Conservation (phyloP, 2,329 filamentous ascomycete species). For the Diplodia mutila region DNA sequence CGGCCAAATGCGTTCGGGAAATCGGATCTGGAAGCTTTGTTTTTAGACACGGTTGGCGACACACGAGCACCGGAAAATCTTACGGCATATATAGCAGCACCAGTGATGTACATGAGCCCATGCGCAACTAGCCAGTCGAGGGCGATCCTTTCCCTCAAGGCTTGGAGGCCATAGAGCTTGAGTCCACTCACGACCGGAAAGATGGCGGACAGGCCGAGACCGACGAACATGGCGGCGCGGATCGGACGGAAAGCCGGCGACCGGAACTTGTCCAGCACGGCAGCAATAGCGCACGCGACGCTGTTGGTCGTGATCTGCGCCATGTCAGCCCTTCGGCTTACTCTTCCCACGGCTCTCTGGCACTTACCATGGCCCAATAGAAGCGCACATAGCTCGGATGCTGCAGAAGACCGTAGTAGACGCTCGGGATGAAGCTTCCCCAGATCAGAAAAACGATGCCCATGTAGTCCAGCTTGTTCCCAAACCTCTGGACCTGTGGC, state of each 20-base stretch:
- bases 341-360: no score
- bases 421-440: slow-evolving; percentile 83
- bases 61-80: slow-evolving; percentile 38
- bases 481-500: slow-evolving; percentile 73
- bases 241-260: slow-evolving; percentile 83
- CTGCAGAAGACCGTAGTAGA: slow-evolving; percentile 63
- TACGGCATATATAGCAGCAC: slow-evolving; percentile 84
- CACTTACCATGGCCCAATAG: slow-evolving; percentile 75
- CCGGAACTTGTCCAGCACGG: slow-evolving; percentile 80
- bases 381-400: slow-evolving; percentile 64
- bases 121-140: slow-evolving; percentile 80
- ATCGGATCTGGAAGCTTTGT: slow-evolving; percentile 61
- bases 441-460: slow-evolving; percentile 92
- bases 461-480: slow-evolving; percentile 92
- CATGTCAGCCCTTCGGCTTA: not conserved
- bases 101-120: slow-evolving; percentile 81
- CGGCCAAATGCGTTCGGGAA: slow-evolving; percentile 80
- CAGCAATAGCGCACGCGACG: slow-evolving; percentile 73
- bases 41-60: not conserved
- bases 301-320: slow-evolving; percentile 78
- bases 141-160: slow-evolving; percentile 74
- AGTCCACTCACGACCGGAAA: slow-evolving; percentile 82
- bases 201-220: slow-evolving; percentile 80
- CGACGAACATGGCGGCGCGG: slow-evolving; percentile 85
- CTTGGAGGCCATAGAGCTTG: slow-evolving; percentile 65